A percentile compares a stretch with the other conserved stretches of the same genome.
phyloP scores from a whole-genome alignment of 257 asterid genomes.

The Rauvolfia tetraphylla region DNA sequence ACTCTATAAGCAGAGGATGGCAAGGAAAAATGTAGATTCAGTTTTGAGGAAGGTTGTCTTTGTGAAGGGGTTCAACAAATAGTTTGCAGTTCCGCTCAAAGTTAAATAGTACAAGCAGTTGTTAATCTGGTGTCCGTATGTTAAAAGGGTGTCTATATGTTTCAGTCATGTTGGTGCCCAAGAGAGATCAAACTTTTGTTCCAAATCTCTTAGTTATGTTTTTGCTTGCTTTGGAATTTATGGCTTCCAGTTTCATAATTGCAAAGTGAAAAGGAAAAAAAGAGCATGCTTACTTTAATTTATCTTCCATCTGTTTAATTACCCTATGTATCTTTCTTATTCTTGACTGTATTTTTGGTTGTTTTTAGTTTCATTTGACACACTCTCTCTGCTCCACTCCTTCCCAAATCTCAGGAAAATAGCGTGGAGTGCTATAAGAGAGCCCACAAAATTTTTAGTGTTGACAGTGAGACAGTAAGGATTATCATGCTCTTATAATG shows the following conservation, averaged over 20 bases:
- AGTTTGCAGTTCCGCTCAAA: neutral
- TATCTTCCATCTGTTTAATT: neutral
- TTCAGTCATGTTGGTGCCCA: neutral
- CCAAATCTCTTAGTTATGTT: neutral
- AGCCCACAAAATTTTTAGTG: constrained; percentile 82
- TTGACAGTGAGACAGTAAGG: constrained; percentile 77
- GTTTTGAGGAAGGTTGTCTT: neutral
- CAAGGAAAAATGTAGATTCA: constrained; percentile 5
- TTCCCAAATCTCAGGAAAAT: constrained; percentile 62
- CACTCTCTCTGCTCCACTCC: constrained; percentile 11
- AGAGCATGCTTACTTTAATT: neutral
- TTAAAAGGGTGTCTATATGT: neutral
- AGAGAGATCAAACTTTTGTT: neutral
- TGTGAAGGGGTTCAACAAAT: neutral
- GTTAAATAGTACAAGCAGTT: neutral
- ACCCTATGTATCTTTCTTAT: neutral
- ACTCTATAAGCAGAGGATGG: neutral
- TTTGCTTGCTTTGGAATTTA: neutral
- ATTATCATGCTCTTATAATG: constrained; percentile 13
- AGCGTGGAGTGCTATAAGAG: constrained; percentile 80
- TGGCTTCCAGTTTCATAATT: neutral
- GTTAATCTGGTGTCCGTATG: neutral
- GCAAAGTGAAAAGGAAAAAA: neutral
- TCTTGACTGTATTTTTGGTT: neutral
- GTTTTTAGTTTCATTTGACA: constrained; percentile 18